These are phyloP conservation scores for Coemansia sp. DNA, from an alignment of 371 early-diverging fungal genomes.

Conservation along the genomic window DNA sequence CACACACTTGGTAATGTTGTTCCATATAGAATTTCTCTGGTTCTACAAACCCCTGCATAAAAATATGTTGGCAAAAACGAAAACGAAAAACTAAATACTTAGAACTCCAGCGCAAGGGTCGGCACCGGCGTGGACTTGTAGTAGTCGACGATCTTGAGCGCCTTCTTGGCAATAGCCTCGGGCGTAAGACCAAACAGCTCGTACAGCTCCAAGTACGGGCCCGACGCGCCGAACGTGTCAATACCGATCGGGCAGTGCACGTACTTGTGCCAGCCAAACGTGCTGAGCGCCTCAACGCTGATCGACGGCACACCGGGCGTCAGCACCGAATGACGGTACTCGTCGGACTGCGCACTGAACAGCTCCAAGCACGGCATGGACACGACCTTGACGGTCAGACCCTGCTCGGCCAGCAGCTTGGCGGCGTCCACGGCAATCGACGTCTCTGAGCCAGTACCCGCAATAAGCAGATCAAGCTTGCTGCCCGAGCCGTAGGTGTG, in stretches of 20 bases:
- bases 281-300: conserved; percentile 92
- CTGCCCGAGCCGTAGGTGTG: conserved; percentile 59
- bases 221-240: conserved; percentile 94
- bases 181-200: conserved; percentile 81
- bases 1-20: too few relatives aligned
- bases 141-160: conserved; percentile 71
- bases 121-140: conserved; percentile 62
- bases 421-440: conserved; percentile 85
- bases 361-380: conserved; percentile 96
- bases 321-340: conserved; percentile 86
- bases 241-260: conserved; percentile 93
- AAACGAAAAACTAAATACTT: background rate
- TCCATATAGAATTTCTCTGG: too few relatives aligned
- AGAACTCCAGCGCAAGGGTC: conserved; percentile 40
- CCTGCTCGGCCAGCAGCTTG: conserved; percentile 61
- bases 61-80: too few relatives aligned
- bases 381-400: conserved; percentile 75
- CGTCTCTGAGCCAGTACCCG: conserved; percentile 97
- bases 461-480: conserved; percentile 68
- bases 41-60: too few relatives aligned
- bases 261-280: conserved; percentile 95
- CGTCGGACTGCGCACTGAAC: conserved; percentile 88
- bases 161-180: conserved; percentile 75
- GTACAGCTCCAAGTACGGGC: conserved; percentile 76
- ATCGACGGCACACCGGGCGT: conserved; percentile 76